These are phyloP conservation scores for Candida mattraensis DNA, from an alignment of 805 yeast species.

Conservation along the genomic window DNA sequence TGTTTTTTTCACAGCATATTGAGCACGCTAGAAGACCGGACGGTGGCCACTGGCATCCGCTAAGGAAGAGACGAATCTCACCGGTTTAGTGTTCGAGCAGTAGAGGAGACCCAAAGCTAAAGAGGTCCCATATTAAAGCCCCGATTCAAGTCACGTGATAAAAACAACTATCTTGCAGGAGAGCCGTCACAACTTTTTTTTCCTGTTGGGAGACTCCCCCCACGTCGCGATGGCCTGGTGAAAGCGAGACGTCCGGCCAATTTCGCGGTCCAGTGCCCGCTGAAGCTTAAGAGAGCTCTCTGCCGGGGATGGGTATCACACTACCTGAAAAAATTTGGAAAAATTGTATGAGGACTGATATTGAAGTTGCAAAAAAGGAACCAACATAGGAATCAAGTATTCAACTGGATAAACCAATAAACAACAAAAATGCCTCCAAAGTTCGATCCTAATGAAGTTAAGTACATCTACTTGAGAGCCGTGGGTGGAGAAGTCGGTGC, in stretches of 20 bases:
- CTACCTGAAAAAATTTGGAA: no score
- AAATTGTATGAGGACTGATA: no score
- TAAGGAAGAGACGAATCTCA: slow-evolving; percentile 54
- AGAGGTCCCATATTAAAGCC: slow-evolving; percentile 3
- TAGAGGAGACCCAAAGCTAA: neutral
- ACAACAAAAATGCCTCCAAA: slow-evolving; percentile 83
- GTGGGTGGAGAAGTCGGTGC: slow-evolving; percentile 99
- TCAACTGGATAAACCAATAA: no score
- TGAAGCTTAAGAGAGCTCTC: no score
- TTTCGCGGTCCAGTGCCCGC: no score
- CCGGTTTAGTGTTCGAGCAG: slow-evolving; percentile 43
- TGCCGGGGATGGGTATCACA: no score
- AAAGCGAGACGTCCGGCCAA: no score
- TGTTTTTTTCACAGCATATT: no score
- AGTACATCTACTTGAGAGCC: slow-evolving; percentile 98
- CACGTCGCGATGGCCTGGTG: no score
- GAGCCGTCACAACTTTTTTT: slow-evolving; percentile 6
- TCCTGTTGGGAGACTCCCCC: slow-evolving; percentile 9
- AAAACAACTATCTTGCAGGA: neutral
- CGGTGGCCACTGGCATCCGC: slow-evolving; percentile 59
- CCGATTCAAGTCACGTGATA: slow-evolving; percentile 15
- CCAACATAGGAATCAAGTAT: no score
- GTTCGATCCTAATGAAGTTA: slow-evolving; percentile 98
- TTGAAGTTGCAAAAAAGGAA: no score
- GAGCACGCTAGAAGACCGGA: slow-evolving; percentile 43